These are phyloP conservation scores for Blastobotrys attinorum DNA, from an alignment of 805 yeast species.

Conservation along the genomic window DNA sequence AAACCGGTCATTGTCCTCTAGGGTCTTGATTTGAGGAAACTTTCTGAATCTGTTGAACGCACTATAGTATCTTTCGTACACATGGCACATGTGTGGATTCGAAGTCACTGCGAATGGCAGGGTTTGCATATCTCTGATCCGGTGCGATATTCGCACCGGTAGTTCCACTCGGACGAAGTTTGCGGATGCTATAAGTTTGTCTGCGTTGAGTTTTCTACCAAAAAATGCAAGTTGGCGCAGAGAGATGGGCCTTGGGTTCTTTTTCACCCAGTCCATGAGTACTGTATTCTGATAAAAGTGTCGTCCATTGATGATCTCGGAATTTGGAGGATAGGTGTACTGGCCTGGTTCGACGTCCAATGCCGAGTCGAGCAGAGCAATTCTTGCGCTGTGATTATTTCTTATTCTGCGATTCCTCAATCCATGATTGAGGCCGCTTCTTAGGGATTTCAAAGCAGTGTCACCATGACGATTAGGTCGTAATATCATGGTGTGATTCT, in stretches of 20 bases:
- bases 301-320: slow-evolving; percentile 48
- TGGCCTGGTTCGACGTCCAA: slow-evolving; percentile 11
- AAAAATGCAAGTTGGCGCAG: slow-evolving; percentile 84
- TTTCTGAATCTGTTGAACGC: slow-evolving; percentile 81
- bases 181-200: slow-evolving; percentile 74
- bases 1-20: slow-evolving; percentile 70
- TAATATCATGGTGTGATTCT: too few relatives aligned
- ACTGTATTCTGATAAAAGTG: slow-evolving; percentile 83
- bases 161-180: slow-evolving; percentile 82
- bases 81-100: slow-evolving; percentile 78
- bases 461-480: slow-evolving; percentile 1
- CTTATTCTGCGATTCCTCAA: background rate
- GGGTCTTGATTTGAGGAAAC: slow-evolving; percentile 54
- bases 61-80: slow-evolving; percentile 81
- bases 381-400: slow-evolving; percentile 11
- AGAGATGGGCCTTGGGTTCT: slow-evolving; percentile 82
- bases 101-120: slow-evolving; percentile 79
- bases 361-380: slow-evolving; percentile 12
- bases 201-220: slow-evolving; percentile 69
- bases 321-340: slow-evolving; percentile 26
- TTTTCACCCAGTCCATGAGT: slow-evolving; percentile 51
- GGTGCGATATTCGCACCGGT: slow-evolving; percentile 74
- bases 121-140: slow-evolving; percentile 69
- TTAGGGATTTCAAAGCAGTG: too few relatives aligned
- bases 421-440: background rate